Base-by-base conservation (phyloP, 176 grass and related monocot species). In the Oryza rufipogon region DNA sequence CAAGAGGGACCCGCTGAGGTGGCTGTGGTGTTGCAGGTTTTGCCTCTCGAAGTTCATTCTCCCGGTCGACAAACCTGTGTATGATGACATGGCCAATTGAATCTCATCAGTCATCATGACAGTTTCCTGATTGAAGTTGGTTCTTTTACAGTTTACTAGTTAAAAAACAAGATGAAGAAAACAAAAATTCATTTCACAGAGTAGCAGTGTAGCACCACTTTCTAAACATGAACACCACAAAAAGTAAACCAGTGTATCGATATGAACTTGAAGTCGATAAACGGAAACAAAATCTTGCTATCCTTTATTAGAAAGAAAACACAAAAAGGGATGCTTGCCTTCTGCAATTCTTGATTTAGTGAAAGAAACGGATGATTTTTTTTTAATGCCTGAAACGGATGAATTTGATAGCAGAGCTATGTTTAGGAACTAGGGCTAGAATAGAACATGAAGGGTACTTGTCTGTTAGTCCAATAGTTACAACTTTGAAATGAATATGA, bases 1-100 rank as follows among this genome's bases (percentile, higher is more conserved):
- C 96, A 76, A 94, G 88, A 75, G 93, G 89, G 3, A 30, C 60
- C 33, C 78, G 83, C 66, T 89, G 91, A 23, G 96, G 74, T 25
- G 91, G 91, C 4, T 86, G 91, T 3, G 89, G 93, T 0, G 66
- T 85, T 58, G 93, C 90, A 58, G 93, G 85, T 75, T 98, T 98
- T 17, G 96, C 87, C 77, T 98, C 91, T 81, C 91, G 75, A 38
- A 98, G 91, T 58, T 98, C 96, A 30, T 98, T 95, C 66, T 98
- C 91, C 88, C 91, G 90, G 66, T 93, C 93, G 1, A 98, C 91
- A 65, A 98, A 98, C 84, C 88, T 98, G 89, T 26, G 42, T 25
- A 75, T 6, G 9, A 75, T 6, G 9, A 9, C 63, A 39, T 61
- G 58, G 20, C 58, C 36, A 68, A n/a, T 68, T 68, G 10, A 80